Evolutionary conservation across 768 basidiomycete genomes (phyloP).

Genomic region (Hemileccinum rubropunctum): DNA sequence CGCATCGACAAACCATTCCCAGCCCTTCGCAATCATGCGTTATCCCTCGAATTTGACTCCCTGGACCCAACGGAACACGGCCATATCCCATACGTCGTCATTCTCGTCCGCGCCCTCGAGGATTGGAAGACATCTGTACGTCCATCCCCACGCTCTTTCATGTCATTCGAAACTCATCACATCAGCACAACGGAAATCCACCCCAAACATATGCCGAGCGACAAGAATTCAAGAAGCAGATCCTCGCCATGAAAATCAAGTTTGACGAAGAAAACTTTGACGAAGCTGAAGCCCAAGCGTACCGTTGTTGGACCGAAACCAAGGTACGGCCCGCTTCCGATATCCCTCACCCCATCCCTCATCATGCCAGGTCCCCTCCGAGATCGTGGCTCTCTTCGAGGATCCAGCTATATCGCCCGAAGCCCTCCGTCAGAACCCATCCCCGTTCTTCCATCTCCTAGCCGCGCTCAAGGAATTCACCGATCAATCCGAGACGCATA

Average conservation of each 20-base stretch:
- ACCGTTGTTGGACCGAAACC: slow-evolving; percentile 68
- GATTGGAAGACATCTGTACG: slow-evolving; percentile 78
- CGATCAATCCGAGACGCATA: slow-evolving; percentile 49
- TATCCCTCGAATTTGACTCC: slow-evolving; percentile 64
- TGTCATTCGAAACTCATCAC: neutral
- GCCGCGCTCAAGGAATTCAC: slow-evolving; percentile 67
- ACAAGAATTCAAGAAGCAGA: slow-evolving; percentile 67
- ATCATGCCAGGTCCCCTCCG: slow-evolving; percentile 55
- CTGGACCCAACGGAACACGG: slow-evolving; percentile 90
- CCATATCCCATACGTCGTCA: slow-evolving; percentile 87
- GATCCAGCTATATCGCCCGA: slow-evolving; percentile 50
- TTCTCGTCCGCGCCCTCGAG: slow-evolving; percentile 79
- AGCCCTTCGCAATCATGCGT: slow-evolving; percentile 68
- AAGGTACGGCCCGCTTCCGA: slow-evolving; percentile 28
- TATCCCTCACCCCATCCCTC: neutral
- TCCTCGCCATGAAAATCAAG: slow-evolving; percentile 67
- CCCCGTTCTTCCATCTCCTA: slow-evolving; percentile 79
- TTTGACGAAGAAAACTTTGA: slow-evolving; percentile 97
- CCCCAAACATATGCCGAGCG: slow-evolving; percentile 60
- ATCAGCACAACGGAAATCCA: slow-evolving; percentile 63
- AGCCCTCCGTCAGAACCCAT: slow-evolving; percentile 42
- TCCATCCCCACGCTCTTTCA: slow-evolving; percentile 1
- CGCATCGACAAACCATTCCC: slow-evolving; percentile 91
- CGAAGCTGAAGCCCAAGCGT: slow-evolving; percentile 87
- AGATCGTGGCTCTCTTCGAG: slow-evolving; percentile 61